Percentiles rank a stretch among this genome's conserved stretches.
These are phyloP conservation scores for Backusella westeae DNA, from an alignment of 192 early-diverging fungal genomes.

Conservation along the genomic window DNA sequence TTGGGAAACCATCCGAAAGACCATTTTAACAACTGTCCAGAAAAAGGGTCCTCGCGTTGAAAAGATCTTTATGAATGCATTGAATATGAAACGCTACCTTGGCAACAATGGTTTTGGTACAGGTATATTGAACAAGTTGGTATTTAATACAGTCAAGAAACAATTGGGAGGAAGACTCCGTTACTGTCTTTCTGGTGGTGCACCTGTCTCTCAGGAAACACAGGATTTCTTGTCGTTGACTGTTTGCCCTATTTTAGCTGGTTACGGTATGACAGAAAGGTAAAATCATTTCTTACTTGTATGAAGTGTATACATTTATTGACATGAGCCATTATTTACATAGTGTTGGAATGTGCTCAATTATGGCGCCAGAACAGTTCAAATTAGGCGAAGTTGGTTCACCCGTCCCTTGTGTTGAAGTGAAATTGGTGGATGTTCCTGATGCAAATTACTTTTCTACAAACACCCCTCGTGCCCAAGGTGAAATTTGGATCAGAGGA, in stretches of 20 bases:
- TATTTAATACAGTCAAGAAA: conserved; percentile 65
- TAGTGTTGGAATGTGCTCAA: conserved; percentile 50
- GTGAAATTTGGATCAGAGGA: conserved; percentile 70
- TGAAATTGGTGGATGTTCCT: conserved; percentile 60
- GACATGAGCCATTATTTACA: not conserved
- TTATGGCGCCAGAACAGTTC: conserved; percentile 63
- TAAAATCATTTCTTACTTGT: conserved; percentile 13
- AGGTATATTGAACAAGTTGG: conserved; percentile 49
- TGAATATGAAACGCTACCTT: conserved; percentile 52
- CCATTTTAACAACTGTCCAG: conserved; percentile 55
- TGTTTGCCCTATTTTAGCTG: conserved; percentile 61
- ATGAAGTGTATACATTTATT: conserved; percentile 19
- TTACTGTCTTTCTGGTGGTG: conserved; percentile 66
- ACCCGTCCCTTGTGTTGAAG: conserved; percentile 59
- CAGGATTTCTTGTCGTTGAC: conserved; percentile 64
- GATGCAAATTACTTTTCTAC: conserved; percentile 48
- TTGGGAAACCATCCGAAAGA: conserved; percentile 79
- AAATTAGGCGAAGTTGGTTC: conserved; percentile 70
- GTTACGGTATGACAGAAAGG: conserved; percentile 73
- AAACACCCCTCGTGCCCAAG: conserved; percentile 54
- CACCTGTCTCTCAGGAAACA: conserved; percentile 68
- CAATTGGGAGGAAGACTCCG: conserved; percentile 66
- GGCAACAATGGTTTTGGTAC: conserved; percentile 46
- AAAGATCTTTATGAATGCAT: conserved; percentile 56
- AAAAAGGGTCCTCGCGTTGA: conserved; percentile 40